A percentile compares a stretch with the other conserved stretches of the same genome.
phyloP scores from a whole-genome alignment of 371 early-diverging fungal genomes.

The Mortierella sp. region DNA sequence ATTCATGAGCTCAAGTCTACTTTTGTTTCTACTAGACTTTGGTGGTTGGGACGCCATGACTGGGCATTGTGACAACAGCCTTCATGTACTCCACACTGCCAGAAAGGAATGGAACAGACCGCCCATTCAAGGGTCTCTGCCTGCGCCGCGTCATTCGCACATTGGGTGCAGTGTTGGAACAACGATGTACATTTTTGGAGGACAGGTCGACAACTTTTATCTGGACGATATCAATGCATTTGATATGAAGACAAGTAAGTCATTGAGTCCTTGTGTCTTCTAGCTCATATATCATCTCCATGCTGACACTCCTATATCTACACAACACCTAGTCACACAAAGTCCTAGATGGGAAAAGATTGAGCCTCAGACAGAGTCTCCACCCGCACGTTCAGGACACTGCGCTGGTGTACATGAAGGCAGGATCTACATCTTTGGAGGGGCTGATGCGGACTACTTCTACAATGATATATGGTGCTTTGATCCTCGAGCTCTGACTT shows the following conservation, averaged over 20 bases:
- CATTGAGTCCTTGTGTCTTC: not conserved
- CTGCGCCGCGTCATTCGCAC: constrained; percentile 78
- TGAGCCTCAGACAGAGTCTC: constrained; percentile 63
- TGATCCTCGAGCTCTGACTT: constrained; percentile 68
- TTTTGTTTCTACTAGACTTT: too few relatives aligned
- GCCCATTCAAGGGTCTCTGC: constrained; percentile 66
- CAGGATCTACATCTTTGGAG: constrained; percentile 80
- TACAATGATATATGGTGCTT: constrained; percentile 84
- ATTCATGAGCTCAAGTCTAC: too few relatives aligned
- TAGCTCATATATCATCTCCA: not conserved
- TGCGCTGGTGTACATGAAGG: constrained; percentile 65
- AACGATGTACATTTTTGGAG: constrained; percentile 80
- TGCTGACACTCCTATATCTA: not conserved
- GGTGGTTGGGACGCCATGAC: constrained; percentile 53
- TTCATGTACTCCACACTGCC: constrained; percentile 43
- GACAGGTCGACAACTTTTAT: constrained; percentile 70
- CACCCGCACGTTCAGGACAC: constrained; percentile 69
- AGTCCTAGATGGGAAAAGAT: constrained; percentile 69
- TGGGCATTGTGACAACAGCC: constrained; percentile 48
- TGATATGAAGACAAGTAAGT: constrained; percentile 63
- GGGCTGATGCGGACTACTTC: constrained; percentile 73
- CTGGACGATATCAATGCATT: constrained; percentile 69
- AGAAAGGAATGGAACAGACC: constrained; percentile 66
- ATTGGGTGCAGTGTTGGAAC: constrained; percentile 69
- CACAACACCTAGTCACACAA: constrained; percentile 40